Conservation (phyloP, 2,329 filamentous ascomycete species). For the Albifimbria verrucaria region DNA sequence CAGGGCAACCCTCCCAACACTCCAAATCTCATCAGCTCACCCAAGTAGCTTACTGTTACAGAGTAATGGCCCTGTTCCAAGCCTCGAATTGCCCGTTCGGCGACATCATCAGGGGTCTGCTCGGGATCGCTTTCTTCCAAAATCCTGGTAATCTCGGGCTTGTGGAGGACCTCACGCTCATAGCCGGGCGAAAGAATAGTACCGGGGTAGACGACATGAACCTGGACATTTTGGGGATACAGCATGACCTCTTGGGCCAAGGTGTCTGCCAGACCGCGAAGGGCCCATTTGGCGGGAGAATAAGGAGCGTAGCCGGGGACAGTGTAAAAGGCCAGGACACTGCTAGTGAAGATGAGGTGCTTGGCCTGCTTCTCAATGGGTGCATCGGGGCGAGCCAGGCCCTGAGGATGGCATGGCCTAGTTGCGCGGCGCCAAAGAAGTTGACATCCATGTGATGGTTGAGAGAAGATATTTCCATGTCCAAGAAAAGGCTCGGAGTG, state of each 20-base stretch:
- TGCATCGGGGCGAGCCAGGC: slow-evolving; percentile 62
- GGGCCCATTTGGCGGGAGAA: slow-evolving; percentile 77
- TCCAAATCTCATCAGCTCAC: slow-evolving; percentile 65
- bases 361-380: slow-evolving; percentile 49
- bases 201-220: slow-evolving; percentile 81
- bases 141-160: slow-evolving; percentile 74
- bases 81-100: slow-evolving; percentile 63
- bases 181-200: slow-evolving; percentile 77
- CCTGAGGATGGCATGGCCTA: slow-evolving; percentile 74
- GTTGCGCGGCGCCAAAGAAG: slow-evolving; percentile 83
- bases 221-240: slow-evolving; percentile 79
- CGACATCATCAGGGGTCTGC: slow-evolving; percentile 76
- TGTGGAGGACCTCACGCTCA: slow-evolving; percentile 71
- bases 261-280: slow-evolving; percentile 79
- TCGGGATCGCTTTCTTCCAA: slow-evolving; percentile 80
- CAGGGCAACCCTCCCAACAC: slow-evolving; percentile 52
- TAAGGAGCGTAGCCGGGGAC: slow-evolving; percentile 83
- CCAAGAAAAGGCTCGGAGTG: slow-evolving; percentile 72
- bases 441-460: slow-evolving; percentile 87
- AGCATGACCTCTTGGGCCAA: slow-evolving; percentile 80
- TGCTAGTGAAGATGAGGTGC: slow-evolving; percentile 87
- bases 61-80: slow-evolving; percentile 79
- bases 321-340: slow-evolving; percentile 70
- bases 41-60: slow-evolving; percentile 72
- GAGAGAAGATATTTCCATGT: slow-evolving; percentile 64